Percentiles rank a stretch among this genome's conserved stretches.
These are phyloP conservation scores for Rutstroemia sp. DNA, from an alignment of 2,329 filamentous ascomycete species.

Conservation along the genomic window DNA sequence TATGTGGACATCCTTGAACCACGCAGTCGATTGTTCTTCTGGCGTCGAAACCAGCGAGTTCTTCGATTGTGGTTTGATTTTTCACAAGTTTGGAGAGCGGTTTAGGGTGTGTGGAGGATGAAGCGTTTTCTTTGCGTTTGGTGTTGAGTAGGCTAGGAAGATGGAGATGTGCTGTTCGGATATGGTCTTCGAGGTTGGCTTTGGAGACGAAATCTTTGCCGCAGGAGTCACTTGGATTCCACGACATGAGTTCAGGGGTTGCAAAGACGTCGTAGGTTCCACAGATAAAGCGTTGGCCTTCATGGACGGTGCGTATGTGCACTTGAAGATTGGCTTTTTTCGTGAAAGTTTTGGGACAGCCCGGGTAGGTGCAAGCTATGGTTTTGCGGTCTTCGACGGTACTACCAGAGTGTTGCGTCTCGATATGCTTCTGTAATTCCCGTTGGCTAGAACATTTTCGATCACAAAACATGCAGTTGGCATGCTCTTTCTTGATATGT, in stretches of 20 bases:
- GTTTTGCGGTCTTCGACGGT: constrained; percentile 56
- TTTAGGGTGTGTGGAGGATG: background rate
- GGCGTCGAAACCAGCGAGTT: constrained; percentile 46
- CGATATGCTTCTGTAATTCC: constrained; percentile 69
- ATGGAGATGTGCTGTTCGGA: constrained; percentile 75
- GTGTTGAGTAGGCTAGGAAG: constrained; percentile 36
- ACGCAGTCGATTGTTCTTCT: constrained; percentile 43
- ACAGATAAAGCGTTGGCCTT: constrained; percentile 73
- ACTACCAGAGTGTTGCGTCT: constrained; percentile 64
- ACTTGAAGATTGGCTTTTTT: constrained; percentile 75
- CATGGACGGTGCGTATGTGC: constrained; percentile 71
- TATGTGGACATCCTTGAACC: constrained; percentile 40
- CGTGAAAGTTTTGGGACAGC: constrained; percentile 72
- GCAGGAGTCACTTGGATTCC: constrained; percentile 63
- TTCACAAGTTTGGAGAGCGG: background rate
- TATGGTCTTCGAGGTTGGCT: constrained; percentile 71
- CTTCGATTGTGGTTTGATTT: constrained; percentile 30
- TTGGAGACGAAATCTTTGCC: constrained; percentile 71
- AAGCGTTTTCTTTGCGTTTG: constrained; percentile 29
- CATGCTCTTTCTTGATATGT: constrained; percentile 67
- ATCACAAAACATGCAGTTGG: constrained; percentile 70
- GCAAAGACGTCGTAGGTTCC: constrained; percentile 56
- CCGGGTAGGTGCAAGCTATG: constrained; percentile 57
- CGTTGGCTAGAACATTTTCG: constrained; percentile 57
- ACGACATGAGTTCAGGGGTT: constrained; percentile 51